phyloP scores from a whole-genome alignment of 495 filamentous ascomycete species.

The Tuber indicum region DNA sequence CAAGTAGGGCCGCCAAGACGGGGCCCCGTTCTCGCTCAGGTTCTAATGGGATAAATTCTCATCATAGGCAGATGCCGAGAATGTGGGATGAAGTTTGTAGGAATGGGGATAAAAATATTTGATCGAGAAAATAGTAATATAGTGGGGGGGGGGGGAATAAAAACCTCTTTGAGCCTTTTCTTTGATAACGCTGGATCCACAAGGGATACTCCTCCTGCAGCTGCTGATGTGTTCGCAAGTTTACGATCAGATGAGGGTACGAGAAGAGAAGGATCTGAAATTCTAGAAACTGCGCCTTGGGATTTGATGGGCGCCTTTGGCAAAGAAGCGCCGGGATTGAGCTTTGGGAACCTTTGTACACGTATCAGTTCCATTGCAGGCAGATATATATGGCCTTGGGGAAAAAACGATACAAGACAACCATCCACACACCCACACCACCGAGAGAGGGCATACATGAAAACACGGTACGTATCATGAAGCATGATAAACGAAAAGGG shows the following conservation, averaged over 20 bases:
- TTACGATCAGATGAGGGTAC: constrained; percentile 39
- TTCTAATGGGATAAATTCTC: constrained; percentile 54
- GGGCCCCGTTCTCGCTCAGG: constrained; percentile 46
- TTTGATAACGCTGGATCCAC: constrained; percentile 36
- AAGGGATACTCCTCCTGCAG: constrained; percentile 37
- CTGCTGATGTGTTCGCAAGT: constrained; percentile 37
- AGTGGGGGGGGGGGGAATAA: constrained; percentile 10
- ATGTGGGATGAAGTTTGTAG: constrained; percentile 8
- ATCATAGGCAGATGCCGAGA: constrained; percentile 53
- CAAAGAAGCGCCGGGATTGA: constrained; percentile 39
- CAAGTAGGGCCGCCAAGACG: constrained; percentile 49
- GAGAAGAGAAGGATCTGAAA: constrained; percentile 39
- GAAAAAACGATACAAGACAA: constrained; percentile 14
- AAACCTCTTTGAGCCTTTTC: constrained; percentile 36
- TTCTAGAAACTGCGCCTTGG: constrained; percentile 37
- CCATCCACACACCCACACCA: constrained; percentile 28
- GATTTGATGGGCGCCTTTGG: constrained; percentile 40
- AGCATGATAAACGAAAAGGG: neutral
- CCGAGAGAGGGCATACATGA: neutral
- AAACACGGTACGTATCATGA: neutral
- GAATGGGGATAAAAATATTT: constrained; percentile 18
- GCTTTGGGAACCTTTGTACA: constrained; percentile 41
- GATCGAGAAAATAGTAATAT: constrained; percentile 12
- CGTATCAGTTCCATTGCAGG: constrained; percentile 37
- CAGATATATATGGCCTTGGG: constrained; percentile 27